These are phyloP conservation scores for Microcyclospora pomicola DNA, from an alignment of 2,329 filamentous ascomycete species.

Conservation along the genomic window DNA sequence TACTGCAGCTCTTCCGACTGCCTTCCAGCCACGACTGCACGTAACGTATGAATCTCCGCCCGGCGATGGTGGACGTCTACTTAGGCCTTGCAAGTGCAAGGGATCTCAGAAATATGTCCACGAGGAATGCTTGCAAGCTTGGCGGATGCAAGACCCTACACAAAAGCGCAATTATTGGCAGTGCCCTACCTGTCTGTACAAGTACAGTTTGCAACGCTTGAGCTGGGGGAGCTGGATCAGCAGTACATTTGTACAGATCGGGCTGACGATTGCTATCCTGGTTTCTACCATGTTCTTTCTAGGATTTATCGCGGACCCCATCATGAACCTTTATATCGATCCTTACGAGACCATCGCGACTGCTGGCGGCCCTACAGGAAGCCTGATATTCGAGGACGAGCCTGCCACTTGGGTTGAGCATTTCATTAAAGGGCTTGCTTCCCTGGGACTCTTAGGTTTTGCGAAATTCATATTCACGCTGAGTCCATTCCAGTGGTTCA, in stretches of 20 bases:
- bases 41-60: slow-evolving; percentile 53
- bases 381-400: slow-evolving; percentile 32
- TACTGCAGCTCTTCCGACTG: slow-evolving; percentile 38
- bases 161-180: slow-evolving; percentile 64
- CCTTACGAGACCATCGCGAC: slow-evolving; percentile 37
- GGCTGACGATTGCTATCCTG: slow-evolving; percentile 60
- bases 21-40: slow-evolving; percentile 42
- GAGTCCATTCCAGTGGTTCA: slow-evolving; percentile 64
- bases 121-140: slow-evolving; percentile 72
- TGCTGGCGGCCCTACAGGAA: slow-evolving; percentile 17
- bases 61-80: slow-evolving; percentile 60
- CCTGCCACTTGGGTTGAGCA: slow-evolving; percentile 61
- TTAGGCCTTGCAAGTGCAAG: slow-evolving; percentile 87
- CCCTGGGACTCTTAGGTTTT: slow-evolving; percentile 73
- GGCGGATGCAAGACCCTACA: slow-evolving; percentile 61
- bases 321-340: slow-evolving; percentile 78
- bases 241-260: slow-evolving; percentile 47
- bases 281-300: slow-evolving; percentile 61
- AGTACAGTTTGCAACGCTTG: slow-evolving; percentile 65
- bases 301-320: slow-evolving; percentile 84
- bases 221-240: slow-evolving; percentile 53
- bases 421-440: slow-evolving; percentile 81
- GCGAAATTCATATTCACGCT: slow-evolving; percentile 64
- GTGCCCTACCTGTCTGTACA: slow-evolving; percentile 77
- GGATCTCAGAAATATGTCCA: slow-evolving; percentile 90